Conservation (phyloP, 805 yeast genomes). For the Yamadazyma philogaea region DNA sequence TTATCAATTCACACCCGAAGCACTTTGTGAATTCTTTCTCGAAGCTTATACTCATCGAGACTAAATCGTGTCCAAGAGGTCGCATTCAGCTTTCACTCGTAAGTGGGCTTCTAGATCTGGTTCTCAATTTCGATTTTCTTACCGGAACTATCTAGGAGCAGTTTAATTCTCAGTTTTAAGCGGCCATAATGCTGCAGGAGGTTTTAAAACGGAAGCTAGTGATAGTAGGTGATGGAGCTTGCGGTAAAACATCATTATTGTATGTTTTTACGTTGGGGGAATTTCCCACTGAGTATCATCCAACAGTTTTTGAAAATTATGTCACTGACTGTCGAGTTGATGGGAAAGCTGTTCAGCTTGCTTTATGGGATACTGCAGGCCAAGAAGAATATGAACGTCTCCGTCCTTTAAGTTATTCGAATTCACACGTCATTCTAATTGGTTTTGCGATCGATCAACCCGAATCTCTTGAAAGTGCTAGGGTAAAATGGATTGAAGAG, state of each 20-base stretch:
- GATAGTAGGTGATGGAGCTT: conserved; percentile 93
- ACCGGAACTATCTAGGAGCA: background rate
- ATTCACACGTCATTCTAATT: conserved; percentile 80
- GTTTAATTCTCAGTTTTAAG: background rate
- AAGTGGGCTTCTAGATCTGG: background rate
- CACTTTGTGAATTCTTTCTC: background rate
- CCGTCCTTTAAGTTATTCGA: conserved; percentile 82
- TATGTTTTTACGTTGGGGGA: conserved; percentile 91
- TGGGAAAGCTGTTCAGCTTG: conserved; percentile 84
- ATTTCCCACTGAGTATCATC: conserved; percentile 89
- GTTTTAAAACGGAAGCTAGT: conserved; percentile 61
- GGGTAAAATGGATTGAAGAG: conserved; percentile 84
- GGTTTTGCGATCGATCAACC: conserved; percentile 85
- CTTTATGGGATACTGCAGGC: conserved; percentile 96
- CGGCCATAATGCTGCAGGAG: conserved; percentile 1
- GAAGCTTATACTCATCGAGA: background rate
- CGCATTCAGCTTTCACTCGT: background rate
- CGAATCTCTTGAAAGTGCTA: conserved; percentile 80
- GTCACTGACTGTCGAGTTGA: conserved; percentile 93
- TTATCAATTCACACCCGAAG: background rate
- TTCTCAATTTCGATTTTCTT: background rate
- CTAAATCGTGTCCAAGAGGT: background rate
- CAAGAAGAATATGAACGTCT: conserved; percentile 93
- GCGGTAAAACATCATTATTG: conserved; percentile 88
- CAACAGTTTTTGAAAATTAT: conserved; percentile 92